phyloP scores from a whole-genome alignment of 345 rosid species.

The Brassica cretica region DNA sequence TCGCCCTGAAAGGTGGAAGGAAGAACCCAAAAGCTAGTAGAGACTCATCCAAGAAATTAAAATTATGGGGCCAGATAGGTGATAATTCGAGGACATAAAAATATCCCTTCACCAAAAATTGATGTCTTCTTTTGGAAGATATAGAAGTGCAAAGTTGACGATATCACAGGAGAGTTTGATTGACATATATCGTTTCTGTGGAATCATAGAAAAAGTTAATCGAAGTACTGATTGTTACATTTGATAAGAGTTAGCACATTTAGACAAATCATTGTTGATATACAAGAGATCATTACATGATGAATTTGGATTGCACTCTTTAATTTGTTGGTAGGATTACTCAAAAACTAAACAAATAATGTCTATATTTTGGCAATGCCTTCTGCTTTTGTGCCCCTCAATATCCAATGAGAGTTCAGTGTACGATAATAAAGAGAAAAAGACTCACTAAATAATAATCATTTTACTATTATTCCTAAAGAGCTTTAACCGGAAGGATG shows the following conservation, averaged over 20 bases:
- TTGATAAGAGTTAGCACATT: background rate
- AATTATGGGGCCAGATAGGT: slow-evolving; percentile 11
- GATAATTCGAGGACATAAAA: background rate
- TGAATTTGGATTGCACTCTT: background rate
- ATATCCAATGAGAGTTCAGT: background rate
- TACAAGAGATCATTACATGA: slow-evolving; percentile 2
- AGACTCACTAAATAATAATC: background rate
- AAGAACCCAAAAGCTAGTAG: slow-evolving; percentile 26
- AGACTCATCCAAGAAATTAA: background rate
- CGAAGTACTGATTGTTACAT: background rate
- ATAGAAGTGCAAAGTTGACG: slow-evolving; percentile 26
- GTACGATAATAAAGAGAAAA: background rate
- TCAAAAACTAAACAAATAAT: background rate
- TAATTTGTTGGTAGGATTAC: background rate
- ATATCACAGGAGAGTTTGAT: slow-evolving; percentile 33
- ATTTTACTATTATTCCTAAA: background rate
- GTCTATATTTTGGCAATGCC: background rate
- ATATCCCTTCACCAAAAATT: slow-evolving; percentile 30
- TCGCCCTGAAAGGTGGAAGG: slow-evolving; percentile 8
- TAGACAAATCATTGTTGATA: background rate
- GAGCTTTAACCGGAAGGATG: slow-evolving; percentile 23
- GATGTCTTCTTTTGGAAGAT: slow-evolving; percentile 11
- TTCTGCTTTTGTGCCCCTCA: slow-evolving; percentile 11
- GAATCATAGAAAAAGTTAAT: background rate
- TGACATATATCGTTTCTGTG: slow-evolving; percentile 14